phyloP scores from a whole-genome alignment of 2,329 filamentous ascomycete species.

The Dryadomyces sulphureus region DNA sequence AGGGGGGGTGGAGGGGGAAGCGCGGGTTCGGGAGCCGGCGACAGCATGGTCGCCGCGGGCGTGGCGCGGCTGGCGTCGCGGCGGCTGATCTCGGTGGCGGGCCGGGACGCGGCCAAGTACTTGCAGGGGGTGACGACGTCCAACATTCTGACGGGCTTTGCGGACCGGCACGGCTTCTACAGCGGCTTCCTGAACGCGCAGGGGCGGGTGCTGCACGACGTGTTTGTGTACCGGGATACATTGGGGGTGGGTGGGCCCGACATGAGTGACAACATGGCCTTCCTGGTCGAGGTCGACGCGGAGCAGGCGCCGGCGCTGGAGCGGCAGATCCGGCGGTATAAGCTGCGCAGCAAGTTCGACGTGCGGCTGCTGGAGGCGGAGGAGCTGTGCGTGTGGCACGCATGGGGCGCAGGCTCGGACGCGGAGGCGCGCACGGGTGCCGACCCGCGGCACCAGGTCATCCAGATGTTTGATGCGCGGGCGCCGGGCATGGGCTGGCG shows the following conservation, averaged over 20 bases:
- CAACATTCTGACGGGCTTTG: constrained; percentile 33
- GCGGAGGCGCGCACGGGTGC: not conserved
- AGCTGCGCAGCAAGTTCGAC: constrained; percentile 65
- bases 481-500: constrained; percentile 42
- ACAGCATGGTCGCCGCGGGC: constrained; percentile 16
- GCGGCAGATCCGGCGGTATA: constrained; percentile 71
- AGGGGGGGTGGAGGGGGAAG: no score
- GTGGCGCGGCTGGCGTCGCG: constrained; percentile 53
- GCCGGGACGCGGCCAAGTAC: constrained; percentile 67
- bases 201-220: constrained; percentile 75
- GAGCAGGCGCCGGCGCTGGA: constrained; percentile 45
- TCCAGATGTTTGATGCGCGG: constrained; percentile 34
- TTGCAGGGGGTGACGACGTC: constrained; percentile 79
- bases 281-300: constrained; percentile 73
- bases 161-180: constrained; percentile 46
- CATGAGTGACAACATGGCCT: constrained; percentile 26
- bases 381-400: constrained; percentile 56
- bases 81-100: constrained; percentile 63
- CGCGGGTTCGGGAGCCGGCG: not conserved
- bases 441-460: constrained; percentile 4
- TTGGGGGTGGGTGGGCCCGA: constrained; percentile 8
- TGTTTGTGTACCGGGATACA: constrained; percentile 65
- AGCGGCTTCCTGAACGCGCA: constrained; percentile 73
- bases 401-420: constrained; percentile 45
- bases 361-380: constrained; percentile 49